Base-by-base conservation (phyloP, 441 rosid genomes). In the Dalechampia spathulata region DNA sequence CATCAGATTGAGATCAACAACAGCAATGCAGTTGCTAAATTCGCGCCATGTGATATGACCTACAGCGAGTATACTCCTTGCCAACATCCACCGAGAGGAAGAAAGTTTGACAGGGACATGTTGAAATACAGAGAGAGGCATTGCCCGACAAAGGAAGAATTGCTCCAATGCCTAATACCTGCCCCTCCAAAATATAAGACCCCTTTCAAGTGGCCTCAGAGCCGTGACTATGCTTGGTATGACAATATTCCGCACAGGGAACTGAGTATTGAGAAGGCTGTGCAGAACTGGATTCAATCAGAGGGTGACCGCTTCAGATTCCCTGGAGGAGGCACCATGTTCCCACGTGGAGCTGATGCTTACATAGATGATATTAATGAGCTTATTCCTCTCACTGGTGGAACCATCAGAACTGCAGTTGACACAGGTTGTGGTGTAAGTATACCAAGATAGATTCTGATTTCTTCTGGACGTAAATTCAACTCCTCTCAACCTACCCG, bases 381-480 rank as follows among this genome's bases (percentile, higher is more conserved):
- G 57, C 89, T 92, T 57, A 78, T 92, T 66, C 90, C 96, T 59
- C 91, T 88, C 55, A 77, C 77, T 8, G 56, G 61, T 68, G 96
- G 98, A 63, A 75, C 72, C 27, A 78, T 92, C 64, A 84, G 94
- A 75, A 84, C 95, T 44, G 95, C 96, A 38, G 62, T 88, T 62
- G 96, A 92, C 62, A 92, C 98, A 7, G 98, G 98, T 56, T 92
- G 95, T 52, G 98, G 98, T 52, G 98, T 92, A 80, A 75, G 93
- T 67, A 20, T 37, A 50, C 32, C 19, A 11, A 2, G 5, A 30
- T 50, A 12, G 13, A 4, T 7, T 36, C 17, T 40, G 44, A 20
- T 20, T 7, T 44, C 1, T 21, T 19, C 21, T 19, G 2, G n/a
- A 6, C 17, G 14, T 25, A 48, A 14, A 13, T 10, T 27, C 14